phyloP scores from a whole-genome alignment of 352 stramenopile species.

The Pseudoperonospora humuli region DNA sequence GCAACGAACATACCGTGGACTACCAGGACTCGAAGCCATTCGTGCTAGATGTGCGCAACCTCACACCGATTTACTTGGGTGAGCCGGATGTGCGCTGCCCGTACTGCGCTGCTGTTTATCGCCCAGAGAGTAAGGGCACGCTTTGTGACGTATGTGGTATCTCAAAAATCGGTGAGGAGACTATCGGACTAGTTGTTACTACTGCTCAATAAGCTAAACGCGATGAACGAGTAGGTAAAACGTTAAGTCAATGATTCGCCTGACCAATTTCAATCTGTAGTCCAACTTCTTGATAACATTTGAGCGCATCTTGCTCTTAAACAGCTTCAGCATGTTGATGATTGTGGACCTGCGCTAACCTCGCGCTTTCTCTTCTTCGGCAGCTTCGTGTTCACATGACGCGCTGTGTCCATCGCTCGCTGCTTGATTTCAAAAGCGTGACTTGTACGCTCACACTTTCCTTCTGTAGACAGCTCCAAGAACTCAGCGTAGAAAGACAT shows the following conservation, averaged over 20 bases:
- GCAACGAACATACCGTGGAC: slow-evolving; percentile 96
- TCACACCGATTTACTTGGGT: slow-evolving; percentile 94
- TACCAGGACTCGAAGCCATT: slow-evolving; percentile 98
- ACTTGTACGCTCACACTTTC: no score
- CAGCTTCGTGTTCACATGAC: no score
- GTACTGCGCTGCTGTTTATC: slow-evolving; percentile 93
- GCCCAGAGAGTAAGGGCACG: slow-evolving; percentile 75
- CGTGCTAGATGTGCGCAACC: slow-evolving; percentile 89
- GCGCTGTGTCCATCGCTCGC: no score
- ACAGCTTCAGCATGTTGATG: no score
- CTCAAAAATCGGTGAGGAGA: slow-evolving; percentile 91
- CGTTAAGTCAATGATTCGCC: neutral
- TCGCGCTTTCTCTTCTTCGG: no score
- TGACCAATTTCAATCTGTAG: neutral
- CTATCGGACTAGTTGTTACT: slow-evolving; percentile 91
- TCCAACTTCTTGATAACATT: slow-evolving; percentile 5
- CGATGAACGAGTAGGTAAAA: neutral
- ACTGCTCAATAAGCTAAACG: slow-evolving; percentile 33
- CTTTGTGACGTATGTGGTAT: slow-evolving; percentile 92
- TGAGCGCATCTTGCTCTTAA: no score
- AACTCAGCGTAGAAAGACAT: no score
- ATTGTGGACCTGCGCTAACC: no score
- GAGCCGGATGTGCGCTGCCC: slow-evolving; percentile 88
- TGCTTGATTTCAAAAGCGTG: no score
- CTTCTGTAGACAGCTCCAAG: no score